A percentile compares a stretch with the other conserved stretches of the same genome.
phyloP scores from a whole-genome alignment of 306 rosid genomes.

The Senna tora region DNA sequence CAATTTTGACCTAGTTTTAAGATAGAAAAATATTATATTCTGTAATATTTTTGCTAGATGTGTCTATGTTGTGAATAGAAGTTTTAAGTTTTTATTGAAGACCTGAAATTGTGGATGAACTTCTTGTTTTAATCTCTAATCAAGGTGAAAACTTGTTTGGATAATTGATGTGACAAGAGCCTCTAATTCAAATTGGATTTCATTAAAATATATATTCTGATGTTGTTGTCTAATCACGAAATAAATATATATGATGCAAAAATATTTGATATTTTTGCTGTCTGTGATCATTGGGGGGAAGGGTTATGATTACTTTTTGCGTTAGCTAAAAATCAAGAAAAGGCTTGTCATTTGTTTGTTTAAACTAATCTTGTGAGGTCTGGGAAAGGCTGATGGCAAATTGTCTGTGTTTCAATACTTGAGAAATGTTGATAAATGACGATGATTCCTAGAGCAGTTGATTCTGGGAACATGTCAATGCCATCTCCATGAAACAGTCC shows the following conservation, averaged over 20 bases:
- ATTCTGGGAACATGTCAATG: neutral
- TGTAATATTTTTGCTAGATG: neutral
- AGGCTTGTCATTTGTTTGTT: neutral
- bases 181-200: neutral
- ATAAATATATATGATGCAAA: slow-evolving; percentile 1
- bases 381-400: neutral
- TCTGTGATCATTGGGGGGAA: neutral
- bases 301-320: neutral
- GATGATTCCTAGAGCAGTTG: neutral
- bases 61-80: neutral
- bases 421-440: neutral
- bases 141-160: neutral
- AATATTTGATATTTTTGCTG: neutral
- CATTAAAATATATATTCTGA: neutral
- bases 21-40: neutral
- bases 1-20: slow-evolving; percentile 6
- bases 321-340: neutral
- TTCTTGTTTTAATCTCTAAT: neutral
- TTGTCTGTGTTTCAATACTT: neutral
- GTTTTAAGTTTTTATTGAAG: neutral
- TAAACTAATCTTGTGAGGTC: neutral
- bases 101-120: neutral
- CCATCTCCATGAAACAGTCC: neutral
- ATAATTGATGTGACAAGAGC: neutral
- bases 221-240: neutral